These are phyloP conservation scores for Trichoderma polysporum DNA, from an alignment of 2,329 filamentous ascomycete genomes.

Conservation along the genomic window DNA sequence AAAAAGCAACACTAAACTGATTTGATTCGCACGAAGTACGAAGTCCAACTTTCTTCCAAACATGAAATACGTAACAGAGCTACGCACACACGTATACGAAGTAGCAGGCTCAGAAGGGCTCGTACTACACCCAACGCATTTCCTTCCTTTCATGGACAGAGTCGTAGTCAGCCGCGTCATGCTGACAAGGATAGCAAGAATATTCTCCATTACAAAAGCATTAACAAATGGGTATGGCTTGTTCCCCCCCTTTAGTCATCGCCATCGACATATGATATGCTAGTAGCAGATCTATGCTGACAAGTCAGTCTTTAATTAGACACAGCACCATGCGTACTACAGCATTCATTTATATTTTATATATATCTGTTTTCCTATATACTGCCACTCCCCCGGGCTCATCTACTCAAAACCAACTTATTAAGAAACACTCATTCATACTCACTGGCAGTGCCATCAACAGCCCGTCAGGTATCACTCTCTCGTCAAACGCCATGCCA, in stretches of 20 bases:
- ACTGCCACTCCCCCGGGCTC: not conserved
- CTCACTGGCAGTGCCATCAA: conserved; percentile 3
- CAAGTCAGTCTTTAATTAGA: not conserved
- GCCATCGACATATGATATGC: not conserved
- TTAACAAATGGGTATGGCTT: not conserved
- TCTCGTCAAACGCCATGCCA: conserved; percentile 27
- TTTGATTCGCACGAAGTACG: no score
- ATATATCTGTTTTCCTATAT: not conserved
- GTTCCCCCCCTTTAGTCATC: not conserved
- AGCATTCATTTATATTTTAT: not conserved
- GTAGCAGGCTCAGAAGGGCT: no score
- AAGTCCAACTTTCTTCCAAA: no score
- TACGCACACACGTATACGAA: no score
- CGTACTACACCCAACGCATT: no score
- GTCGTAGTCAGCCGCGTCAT: not conserved
- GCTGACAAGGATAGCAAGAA: not conserved
- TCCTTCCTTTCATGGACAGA: not conserved
- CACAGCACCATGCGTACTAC: not conserved
- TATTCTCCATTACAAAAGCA: not conserved
- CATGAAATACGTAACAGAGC: no score
- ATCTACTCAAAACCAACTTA: not conserved
- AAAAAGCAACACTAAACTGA: no score
- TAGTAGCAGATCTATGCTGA: not conserved
- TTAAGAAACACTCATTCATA: conserved; percentile 8
- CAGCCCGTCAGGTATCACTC: conserved; percentile 14